Evolutionary conservation across 306 rosid genomes (phyloP).

Genomic region (Medicago lupulina): DNA sequence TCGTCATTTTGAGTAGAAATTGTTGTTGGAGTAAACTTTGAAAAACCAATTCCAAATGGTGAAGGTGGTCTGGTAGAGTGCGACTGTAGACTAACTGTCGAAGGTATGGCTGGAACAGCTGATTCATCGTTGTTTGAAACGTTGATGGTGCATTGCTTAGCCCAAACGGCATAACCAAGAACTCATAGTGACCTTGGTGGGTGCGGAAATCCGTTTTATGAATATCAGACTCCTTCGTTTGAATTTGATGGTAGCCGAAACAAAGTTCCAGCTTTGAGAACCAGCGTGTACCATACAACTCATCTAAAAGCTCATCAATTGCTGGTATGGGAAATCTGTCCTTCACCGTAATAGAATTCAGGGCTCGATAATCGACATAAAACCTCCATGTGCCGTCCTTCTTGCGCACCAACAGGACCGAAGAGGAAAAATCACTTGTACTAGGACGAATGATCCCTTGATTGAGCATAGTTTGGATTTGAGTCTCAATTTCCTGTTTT

Average conservation of each 20-base stretch:
- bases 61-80: rapidly evolving
- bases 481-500: too few relatives aligned
- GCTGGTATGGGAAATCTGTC: background rate
- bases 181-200: background rate
- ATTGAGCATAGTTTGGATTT: too few relatives aligned
- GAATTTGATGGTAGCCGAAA: background rate
- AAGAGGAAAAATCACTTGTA: too few relatives aligned
- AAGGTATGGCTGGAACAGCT: rapidly evolving
- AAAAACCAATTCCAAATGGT: background rate
- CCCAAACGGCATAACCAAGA: conserved; percentile 7
- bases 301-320: background rate
- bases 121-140: background rate
- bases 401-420: too few relatives aligned
- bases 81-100: background rate
- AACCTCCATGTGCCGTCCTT: too few relatives aligned
- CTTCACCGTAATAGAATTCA: background rate
- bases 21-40: background rate
- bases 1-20: too few relatives aligned
- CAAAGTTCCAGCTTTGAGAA: background rate
- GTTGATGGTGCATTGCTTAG: conserved; percentile 40
- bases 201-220: background rate
- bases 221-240: background rate
- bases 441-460: too few relatives aligned
- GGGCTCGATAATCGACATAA: too few relatives aligned
- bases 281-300: background rate